Evolutionary conservation across 2,329 filamentous ascomycete genomes (phyloP).

Genomic region (Botrytis tulipae): DNA sequence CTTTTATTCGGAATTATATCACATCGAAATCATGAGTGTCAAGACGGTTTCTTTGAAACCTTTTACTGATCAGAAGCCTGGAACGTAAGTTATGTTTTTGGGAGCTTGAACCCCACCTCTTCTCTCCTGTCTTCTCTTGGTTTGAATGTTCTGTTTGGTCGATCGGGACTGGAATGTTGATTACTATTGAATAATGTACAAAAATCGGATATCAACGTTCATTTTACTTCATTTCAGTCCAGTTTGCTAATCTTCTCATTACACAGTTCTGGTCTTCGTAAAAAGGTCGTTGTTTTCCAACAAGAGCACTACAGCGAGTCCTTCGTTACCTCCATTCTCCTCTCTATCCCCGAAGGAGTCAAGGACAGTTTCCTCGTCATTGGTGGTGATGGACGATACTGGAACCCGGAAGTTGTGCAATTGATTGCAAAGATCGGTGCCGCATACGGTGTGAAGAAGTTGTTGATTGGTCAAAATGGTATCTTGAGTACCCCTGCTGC

Average conservation of each 20-base stretch:
- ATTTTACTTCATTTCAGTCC: neutral
- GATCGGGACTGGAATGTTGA: neutral
- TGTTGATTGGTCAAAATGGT: conserved; percentile 91
- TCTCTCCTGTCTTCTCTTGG: neutral
- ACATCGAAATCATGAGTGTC: conserved; percentile 61
- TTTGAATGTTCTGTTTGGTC: neutral
- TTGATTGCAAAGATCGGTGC: conserved; percentile 96
- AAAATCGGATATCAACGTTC: too few relatives aligned
- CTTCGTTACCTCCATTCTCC: conserved; percentile 89
- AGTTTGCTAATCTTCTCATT: conserved; percentile 23
- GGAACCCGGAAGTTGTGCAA: conserved; percentile 95
- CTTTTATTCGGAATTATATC: neutral
- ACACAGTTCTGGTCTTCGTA: conserved; percentile 87
- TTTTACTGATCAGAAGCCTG: conserved; percentile 96
- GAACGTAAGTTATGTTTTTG: conserved; percentile 75
- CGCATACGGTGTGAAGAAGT: conserved; percentile 98
- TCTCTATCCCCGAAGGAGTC: conserved; percentile 93
- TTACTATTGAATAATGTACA: neutral
- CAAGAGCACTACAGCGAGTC: conserved; percentile 93
- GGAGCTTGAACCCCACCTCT: conserved; percentile 23
- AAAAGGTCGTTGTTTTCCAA: conserved; percentile 98
- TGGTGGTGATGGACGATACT: conserved; percentile 94
- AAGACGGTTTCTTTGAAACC: conserved; percentile 79
- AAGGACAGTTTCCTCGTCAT: conserved; percentile 85
- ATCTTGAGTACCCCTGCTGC: conserved; percentile 96